Conservation (phyloP, 345 rosid genomes). For the Euphorbia peplus region DNA sequence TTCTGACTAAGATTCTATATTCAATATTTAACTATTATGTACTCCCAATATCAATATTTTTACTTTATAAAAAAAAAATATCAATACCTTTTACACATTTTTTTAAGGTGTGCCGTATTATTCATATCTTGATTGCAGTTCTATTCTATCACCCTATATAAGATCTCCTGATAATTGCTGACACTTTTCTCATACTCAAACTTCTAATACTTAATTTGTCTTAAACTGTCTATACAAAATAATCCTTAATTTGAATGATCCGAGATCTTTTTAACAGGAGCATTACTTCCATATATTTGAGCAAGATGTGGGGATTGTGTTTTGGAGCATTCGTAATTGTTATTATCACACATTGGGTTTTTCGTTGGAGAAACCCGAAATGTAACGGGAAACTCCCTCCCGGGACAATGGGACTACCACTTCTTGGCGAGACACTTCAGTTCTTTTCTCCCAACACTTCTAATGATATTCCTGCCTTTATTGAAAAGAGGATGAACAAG, state of each 20-base stretch:
- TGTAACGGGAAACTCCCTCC: slow-evolving; percentile 89
- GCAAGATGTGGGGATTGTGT: slow-evolving; percentile 48
- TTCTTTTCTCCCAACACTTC: slow-evolving; percentile 69
- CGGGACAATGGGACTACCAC: slow-evolving; percentile 88
- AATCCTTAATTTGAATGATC: slow-evolving; percentile 14
- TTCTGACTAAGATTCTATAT: no score
- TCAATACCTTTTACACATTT: no score
- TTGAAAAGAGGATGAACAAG: slow-evolving; percentile 68
- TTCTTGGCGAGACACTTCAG: slow-evolving; percentile 77
- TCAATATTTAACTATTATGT: no score
- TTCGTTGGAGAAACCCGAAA: slow-evolving; percentile 74
- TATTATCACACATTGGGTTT: slow-evolving; percentile 52
- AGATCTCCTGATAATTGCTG: slow-evolving; percentile 35
- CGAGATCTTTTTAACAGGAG: slow-evolving; percentile 9
- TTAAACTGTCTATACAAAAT: slow-evolving; percentile 9
- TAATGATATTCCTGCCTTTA: slow-evolving; percentile 58
- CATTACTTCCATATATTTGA: slow-evolving; percentile 6
- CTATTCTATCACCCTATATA: slow-evolving; percentile 45
- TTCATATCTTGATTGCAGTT: slow-evolving; percentile 20
- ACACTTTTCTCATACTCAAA: slow-evolving; percentile 38
- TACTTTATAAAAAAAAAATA: no score
- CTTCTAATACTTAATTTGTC: slow-evolving; percentile 29
- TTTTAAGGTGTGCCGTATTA: no score
- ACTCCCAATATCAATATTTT: no score
- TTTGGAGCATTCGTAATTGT: slow-evolving; percentile 48